Conservation (phyloP, 2,329 filamentous ascomycete genomes). For the Sarocladium brachiariae region DNA sequence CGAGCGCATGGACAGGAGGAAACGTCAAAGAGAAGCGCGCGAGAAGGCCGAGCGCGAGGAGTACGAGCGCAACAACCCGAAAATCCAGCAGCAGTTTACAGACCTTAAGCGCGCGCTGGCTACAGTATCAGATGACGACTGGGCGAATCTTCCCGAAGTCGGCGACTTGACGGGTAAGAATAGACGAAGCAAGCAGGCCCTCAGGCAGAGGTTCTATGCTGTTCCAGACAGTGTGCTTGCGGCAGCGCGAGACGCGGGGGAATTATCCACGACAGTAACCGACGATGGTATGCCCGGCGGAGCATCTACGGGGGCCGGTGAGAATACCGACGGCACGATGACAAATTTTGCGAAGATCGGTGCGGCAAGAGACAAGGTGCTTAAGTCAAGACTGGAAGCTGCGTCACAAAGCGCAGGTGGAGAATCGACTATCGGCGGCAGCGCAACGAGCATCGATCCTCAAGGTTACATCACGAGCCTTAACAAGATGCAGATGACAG, state of each 20-base stretch:
- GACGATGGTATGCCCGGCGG: slow-evolving; percentile 55
- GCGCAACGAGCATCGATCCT: slow-evolving; percentile 84
- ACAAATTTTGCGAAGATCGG: slow-evolving; percentile 98
- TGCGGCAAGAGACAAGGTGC: slow-evolving; percentile 88
- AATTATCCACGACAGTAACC: slow-evolving; percentile 82
- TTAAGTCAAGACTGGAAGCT: slow-evolving; percentile 89
- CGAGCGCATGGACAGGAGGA: slow-evolving; percentile 92
- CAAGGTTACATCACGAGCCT: slow-evolving; percentile 94
- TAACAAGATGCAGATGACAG: slow-evolving; percentile 71
- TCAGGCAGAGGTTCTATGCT: slow-evolving; percentile 83
- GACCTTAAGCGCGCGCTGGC: slow-evolving; percentile 88
- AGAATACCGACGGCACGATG: slow-evolving; percentile 74
- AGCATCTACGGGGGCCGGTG: slow-evolving; percentile 24
- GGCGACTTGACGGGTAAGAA: slow-evolving; percentile 96
- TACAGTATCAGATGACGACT: slow-evolving; percentile 88
- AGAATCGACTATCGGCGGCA: slow-evolving; percentile 60
- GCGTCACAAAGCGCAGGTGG: slow-evolving; percentile 65
- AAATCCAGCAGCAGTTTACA: slow-evolving; percentile 96
- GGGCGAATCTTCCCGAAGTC: slow-evolving; percentile 91
- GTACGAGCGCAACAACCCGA: slow-evolving; percentile 95
- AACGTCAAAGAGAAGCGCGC: slow-evolving; percentile 87
- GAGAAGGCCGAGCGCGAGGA: slow-evolving; percentile 88
- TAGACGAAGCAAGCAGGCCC: slow-evolving; percentile 73
- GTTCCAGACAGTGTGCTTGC: slow-evolving; percentile 94
- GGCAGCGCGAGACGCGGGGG: slow-evolving; percentile 69